Evolutionary conservation across 805 yeast genomes (phyloP), one percentile per base, ranked within the genome.

Genomic region (Monosporozyma yasuniensis): DNA sequence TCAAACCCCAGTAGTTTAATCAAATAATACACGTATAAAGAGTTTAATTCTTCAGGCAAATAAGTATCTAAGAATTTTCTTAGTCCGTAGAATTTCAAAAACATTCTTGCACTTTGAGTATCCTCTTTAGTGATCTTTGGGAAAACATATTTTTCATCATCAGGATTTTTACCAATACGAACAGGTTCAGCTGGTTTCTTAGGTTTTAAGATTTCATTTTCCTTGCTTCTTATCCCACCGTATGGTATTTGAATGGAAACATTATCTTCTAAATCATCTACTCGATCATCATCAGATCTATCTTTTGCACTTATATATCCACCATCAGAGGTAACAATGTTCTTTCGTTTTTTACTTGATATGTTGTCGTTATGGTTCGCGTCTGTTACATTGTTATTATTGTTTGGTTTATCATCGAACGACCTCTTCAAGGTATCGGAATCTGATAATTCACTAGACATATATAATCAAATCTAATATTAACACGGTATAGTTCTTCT

Each of bases 1-100:
- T 66, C 69, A 58, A 77, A 87, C 1, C 96, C 96, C 22, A 89
- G 63, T 38, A 83, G 67, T 45, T 78, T 71, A 10, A 84, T 77
- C 46, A 85, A 67, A 44, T 70, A 71, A 28, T 80, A 61, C 3
- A 86, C 71, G 56, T 83, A 83, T 14, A 77, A 73, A 3, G 79
- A 72, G 21, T 77, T 72, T 22, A 87, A 81, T 3, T 76, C 75
- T 2, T 75, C 73, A 2, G 90, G 86, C 18, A 87, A 63, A 53
- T 78, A 84, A 45, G 72, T 71, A 50, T 79, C 79, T 42, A 87
- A 62, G 57, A 88, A 88, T 50, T 68, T 64, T 52, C 73, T 67
- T 30, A 77, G 72, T 0, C 96, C 96, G 51, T 77, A 64, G 3
- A 67, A 61, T 58, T 83, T 84, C 48, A 89, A 66, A 57, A 59